Base-by-base conservation (phyloP, 2,329 filamentous ascomycete genomes). In the Clarireedia sp. region DNA sequence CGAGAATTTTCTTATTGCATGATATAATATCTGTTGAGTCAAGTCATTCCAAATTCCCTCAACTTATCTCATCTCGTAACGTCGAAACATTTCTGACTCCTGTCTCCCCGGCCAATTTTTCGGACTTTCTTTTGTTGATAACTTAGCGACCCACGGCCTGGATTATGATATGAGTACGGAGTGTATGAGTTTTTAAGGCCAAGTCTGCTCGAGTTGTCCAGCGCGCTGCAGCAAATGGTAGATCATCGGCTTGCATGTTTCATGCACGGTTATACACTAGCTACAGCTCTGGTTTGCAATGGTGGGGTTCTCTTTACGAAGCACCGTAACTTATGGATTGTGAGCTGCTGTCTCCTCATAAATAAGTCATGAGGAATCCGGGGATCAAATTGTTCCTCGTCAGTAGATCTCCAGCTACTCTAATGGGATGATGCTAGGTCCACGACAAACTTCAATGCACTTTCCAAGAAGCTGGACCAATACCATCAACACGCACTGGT, bases 101-200 rank as follows among this genome's bases (percentile, higher is more conserved):
- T 17, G 46, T 33, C 14, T 23, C 9, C 23, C 38, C 58, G 62
- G 63, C 56, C 57, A 58, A 58, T 59, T 63, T 53, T 57, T 64
- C 62, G 62, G 61, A 46, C 44, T 57, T 61, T 61, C 58, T 59
- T 59, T 64, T 58, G 21, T 41, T 54, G 61, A 61, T 57, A 61
- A 60, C 24, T 26, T 26, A 26, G 24, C 51, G 62, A 59, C 63
- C 62, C 63, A 53, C 72, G 73, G 29, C 29, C 56, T 45, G 6
- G 47, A 36, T 29, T 26, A 26, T n/a, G n/a, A n/a, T n/a, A n/a
- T n/a, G n/a, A n/a, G n/a, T n/a, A n/a, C n/a, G 24, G 24, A 26
- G 24, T 7, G 8, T 8, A 8, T 26, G 24, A 26, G 24, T 26
- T 26, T 26, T 26, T 6, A 26, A 26, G 24, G 24, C 8, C 24